These are phyloP conservation scores for Aspergillus mulundensis DNA, from an alignment of 495 filamentous ascomycete genomes.

Conservation along the genomic window DNA sequence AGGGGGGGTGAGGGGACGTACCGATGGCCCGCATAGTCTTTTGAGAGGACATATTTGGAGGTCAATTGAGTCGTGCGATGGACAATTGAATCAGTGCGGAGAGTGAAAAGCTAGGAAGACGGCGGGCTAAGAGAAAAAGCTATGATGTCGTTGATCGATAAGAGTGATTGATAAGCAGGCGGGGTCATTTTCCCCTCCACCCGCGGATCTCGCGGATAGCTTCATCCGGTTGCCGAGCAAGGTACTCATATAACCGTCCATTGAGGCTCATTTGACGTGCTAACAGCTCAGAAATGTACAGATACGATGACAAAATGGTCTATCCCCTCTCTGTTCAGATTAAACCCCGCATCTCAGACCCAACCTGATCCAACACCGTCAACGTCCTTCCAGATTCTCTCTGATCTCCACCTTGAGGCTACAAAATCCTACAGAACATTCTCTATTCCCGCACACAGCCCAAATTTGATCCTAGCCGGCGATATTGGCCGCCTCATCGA, in stretches of 20 bases:
- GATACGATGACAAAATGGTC: not conserved
- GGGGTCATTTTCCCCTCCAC: not conserved
- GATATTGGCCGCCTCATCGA: conserved; percentile 54
- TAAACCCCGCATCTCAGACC: not conserved
- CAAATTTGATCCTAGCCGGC: conserved; percentile 52
- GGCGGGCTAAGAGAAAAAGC: not conserved
- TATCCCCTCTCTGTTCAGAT: not conserved
- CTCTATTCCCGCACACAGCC: conserved; percentile 40
- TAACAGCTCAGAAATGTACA: not conserved
- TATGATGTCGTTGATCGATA: not conserved
- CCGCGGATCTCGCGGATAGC: not conserved
- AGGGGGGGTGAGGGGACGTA: conserved; percentile 4
- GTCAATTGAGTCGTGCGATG: not conserved
- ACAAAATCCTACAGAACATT: conserved; percentile 46
- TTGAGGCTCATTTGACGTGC: not conserved
- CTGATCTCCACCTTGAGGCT: conserved; percentile 56
- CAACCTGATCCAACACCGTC: not conserved
- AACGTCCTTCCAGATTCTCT: conserved; percentile 39
- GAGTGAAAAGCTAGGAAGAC: not conserved
- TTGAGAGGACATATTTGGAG: not conserved
- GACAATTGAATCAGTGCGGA: not conserved
- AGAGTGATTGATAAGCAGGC: conserved; percentile 9
- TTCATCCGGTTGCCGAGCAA: not conserved
- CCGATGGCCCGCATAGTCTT: conserved; percentile 21
- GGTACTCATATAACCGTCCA: not conserved